Evolutionary conservation across 441 rosid genomes (phyloP).

Genomic region (Raphanus hybrid): DNA sequence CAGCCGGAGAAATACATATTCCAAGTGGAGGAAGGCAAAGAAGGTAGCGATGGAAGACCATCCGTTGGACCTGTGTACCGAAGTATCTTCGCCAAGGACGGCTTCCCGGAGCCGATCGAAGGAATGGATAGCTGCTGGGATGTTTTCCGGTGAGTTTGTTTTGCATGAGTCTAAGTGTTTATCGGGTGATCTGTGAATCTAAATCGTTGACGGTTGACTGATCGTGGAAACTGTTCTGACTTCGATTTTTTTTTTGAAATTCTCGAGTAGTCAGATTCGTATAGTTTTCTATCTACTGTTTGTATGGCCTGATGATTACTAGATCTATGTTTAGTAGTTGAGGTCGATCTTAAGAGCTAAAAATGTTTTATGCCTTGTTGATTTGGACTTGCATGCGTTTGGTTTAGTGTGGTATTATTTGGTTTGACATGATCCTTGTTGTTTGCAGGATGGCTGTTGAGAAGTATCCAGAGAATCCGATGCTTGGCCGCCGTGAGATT

Average conservation of each 20-base stretch:
- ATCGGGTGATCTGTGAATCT: neutral
- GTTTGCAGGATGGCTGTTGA: slow-evolving; percentile 69
- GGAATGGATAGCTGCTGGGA: slow-evolving; percentile 95
- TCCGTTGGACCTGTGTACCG: slow-evolving; percentile 87
- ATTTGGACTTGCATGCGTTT: slow-evolving; percentile 16
- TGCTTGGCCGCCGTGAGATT: slow-evolving; percentile 86
- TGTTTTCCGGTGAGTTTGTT: slow-evolving; percentile 65
- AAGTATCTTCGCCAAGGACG: slow-evolving; percentile 72
- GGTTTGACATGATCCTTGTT: slow-evolving; percentile 13
- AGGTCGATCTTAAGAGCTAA: neutral
- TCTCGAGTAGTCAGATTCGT: neutral
- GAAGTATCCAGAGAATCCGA: slow-evolving; percentile 70
- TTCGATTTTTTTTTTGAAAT: neutral
- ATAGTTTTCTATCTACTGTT: neutral
- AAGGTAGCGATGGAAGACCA: slow-evolving; percentile 64
- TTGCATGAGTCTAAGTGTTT: neutral
- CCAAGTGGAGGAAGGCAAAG: slow-evolving; percentile 69
- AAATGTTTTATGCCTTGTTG: neutral
- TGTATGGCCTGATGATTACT: neutral
- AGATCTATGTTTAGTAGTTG: neutral
- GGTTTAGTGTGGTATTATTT: neutral
- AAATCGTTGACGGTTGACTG: slow-evolving; percentile 25
- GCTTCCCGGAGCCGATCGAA: slow-evolving; percentile 73
- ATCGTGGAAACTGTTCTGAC: slow-evolving; percentile 31
- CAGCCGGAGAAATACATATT: slow-evolving; percentile 48